Base-by-base conservation (phyloP, 1,139 yeast genomes). In the Suhomyces choctaworum region DNA sequence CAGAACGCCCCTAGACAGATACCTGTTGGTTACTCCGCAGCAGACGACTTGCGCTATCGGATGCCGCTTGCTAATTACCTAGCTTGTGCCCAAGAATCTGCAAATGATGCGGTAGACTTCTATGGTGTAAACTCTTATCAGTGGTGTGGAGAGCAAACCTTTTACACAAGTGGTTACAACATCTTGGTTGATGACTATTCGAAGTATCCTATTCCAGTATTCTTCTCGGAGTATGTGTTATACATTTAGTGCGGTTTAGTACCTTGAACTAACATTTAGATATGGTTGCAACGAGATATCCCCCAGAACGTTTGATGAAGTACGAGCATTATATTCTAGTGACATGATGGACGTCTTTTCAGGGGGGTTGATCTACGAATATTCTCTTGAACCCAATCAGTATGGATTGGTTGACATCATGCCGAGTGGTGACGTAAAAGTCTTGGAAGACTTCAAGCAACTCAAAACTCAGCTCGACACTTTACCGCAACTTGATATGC, bases 21-120 rank as follows among this genome's bases (percentile, higher is more conserved):
- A 19, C 97, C 97, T 1, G 92, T 92, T 22, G 97, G 98, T 0
- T 92, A 92, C 59, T 84, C 97, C 0, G 97, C 97, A 0, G 97
- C 97, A 2, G 98, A 92, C 60, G 97, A 88, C 53, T 69, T 86
- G 45, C 64, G 71, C 38, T 87, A 77, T 57, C 72, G 98, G 47
- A 77, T 77, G 10, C 75, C 96, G 0, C 67, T 89, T 36, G 87
- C 96, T 3, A 73, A 79, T 42, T 92, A 88, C 55, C 73, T 92
- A 44, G 92, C 85, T 53, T 92, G 97, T 54, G 70, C 75, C 12
- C 76, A 76, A 26, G 80, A 76, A 11, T 71, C 70, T n/a, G 61
- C 70, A 0, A 55, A 59, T 10, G 81, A 84, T 32, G 64, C 82
- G 1, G 86, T 88, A 20, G 98, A 92, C 56, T 92, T 92, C 55